These are phyloP conservation scores for Cladosporium sphaerospermum DNA, from an alignment of 2,329 filamentous ascomycete species.

Conservation along the genomic window DNA sequence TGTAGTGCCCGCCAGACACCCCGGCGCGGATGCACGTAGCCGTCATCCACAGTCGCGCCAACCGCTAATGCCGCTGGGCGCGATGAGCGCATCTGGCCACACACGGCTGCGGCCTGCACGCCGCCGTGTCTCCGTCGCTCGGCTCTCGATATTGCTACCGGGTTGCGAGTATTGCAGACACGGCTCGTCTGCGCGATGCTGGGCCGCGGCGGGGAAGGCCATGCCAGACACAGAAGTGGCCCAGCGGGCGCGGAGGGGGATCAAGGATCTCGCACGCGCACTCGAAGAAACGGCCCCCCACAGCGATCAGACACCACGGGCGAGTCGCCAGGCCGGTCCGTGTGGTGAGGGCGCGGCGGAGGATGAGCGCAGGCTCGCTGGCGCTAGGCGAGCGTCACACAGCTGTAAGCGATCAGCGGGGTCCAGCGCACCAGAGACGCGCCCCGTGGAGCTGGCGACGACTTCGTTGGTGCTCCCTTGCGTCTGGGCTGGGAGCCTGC, in stretches of 20 bases:
- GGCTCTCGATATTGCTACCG: too few relatives aligned
- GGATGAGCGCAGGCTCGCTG: background rate
- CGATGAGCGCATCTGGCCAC: background rate
- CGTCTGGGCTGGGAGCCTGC: background rate
- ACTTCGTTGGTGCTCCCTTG: background rate
- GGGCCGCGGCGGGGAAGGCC: too few relatives aligned
- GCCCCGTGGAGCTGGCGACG: background rate
- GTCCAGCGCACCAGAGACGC: conserved; percentile 6
- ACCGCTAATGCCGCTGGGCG: conserved; percentile 4
- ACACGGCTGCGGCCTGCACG: background rate
- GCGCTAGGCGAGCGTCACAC: conserved; percentile 7
- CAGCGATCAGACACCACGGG: too few relatives aligned
- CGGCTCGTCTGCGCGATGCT: too few relatives aligned
- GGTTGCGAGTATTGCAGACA: too few relatives aligned
- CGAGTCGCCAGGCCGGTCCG: background rate
- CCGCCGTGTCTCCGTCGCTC: background rate
- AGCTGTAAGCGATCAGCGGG: conserved; percentile 3
- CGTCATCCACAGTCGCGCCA: background rate
- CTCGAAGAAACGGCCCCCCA: too few relatives aligned
- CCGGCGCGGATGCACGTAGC: conserved; percentile 1
- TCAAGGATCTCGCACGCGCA: too few relatives aligned
- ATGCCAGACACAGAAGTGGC: too few relatives aligned
- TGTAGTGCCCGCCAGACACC: conserved; percentile 3
- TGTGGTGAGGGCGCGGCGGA: background rate
- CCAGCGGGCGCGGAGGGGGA: too few relatives aligned